Base-by-base conservation (phyloP, 495 filamentous ascomycete genomes). In the Polyplosphaeria fusca region DNA sequence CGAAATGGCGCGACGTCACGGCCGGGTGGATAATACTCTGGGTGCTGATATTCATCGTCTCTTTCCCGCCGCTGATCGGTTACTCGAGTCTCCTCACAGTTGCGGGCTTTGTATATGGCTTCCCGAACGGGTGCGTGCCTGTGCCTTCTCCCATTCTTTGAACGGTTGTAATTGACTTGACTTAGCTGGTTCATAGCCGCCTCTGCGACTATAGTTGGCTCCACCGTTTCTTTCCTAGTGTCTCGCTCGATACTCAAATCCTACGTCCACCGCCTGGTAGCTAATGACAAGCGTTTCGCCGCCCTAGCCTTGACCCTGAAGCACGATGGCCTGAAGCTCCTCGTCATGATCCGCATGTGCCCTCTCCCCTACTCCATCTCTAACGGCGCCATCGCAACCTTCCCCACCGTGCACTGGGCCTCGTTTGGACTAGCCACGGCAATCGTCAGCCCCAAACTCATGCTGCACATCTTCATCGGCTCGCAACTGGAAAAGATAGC, bases 381-480 rank as follows among this genome's bases (percentile, higher is more conserved):
- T 64, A 98, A 98, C 65, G 93, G 91, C 18, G 95, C 93, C 20
- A 82, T 98, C 24, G 88, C 89, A 18, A 96, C 92, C 1, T 91
- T 98, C 60, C 90, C 88, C 1, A 95, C 89, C 5, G 88, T 98
- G 5, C 77, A 83, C 44, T 85, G 86, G 14, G 70, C 79, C 68
- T 79, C 78, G 61, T 97, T 94, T 68, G 86, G 82, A 26, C 64
- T 87, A 32, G 92, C 94, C 0, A 97, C 93, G 5, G 84, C 87
- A 1, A 70, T 87, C 13, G 78, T 84, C 11, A 77, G 80, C 0
- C 93, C 93, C 9, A 96, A 96, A 67, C 75, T 98, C 32, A 71
- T 95, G 55, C 83, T 97, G n/a, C 89, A 91, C 57, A 81, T 95
- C 43, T 98, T 96, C 71, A 87, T 98, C 63, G 93, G 93, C 53